phyloP scores from a whole-genome alignment of 257 asterid species.

The Scutellaria galericulata region DNA sequence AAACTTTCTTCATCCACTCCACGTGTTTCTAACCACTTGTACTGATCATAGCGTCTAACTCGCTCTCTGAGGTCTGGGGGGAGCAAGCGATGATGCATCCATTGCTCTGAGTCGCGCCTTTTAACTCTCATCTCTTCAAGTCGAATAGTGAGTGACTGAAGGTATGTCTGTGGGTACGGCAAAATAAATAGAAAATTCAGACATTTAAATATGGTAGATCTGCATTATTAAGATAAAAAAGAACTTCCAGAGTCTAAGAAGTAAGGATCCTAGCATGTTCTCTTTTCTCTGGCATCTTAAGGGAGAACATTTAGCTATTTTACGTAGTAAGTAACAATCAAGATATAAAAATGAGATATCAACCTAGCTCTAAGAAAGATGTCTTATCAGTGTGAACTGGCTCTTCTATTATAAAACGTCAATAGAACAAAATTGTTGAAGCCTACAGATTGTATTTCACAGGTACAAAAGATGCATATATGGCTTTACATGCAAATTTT shows the following conservation, averaged over 20 bases:
- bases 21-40: slow-evolving; percentile 97
- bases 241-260: neutral
- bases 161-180: slow-evolving; percentile 77
- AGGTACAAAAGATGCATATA: no score
- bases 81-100: slow-evolving; percentile 99
- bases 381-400: no score
- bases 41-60: slow-evolving; percentile 95
- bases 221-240: slow-evolving; percentile 8
- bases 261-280: no score
- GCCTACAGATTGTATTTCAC: no score
- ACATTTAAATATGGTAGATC: slow-evolving; percentile 11
- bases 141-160: slow-evolving; percentile 94
- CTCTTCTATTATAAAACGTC: no score
- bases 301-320: neutral
- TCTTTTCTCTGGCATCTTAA: neutral
- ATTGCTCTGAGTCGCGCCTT: slow-evolving; percentile 98
- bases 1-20: slow-evolving; percentile 94
- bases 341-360: no score
- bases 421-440: no score
- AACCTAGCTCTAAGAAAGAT: no score
- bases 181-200: slow-evolving; percentile 28
- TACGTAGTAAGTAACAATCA: neutral
- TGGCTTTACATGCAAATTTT: no score
- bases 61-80: slow-evolving; percentile 92
- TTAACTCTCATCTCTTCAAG: slow-evolving; percentile 99